phyloP scores from a whole-genome alignment of 2,329 filamentous ascomycete genomes.

The Xylaria sp. region DNA sequence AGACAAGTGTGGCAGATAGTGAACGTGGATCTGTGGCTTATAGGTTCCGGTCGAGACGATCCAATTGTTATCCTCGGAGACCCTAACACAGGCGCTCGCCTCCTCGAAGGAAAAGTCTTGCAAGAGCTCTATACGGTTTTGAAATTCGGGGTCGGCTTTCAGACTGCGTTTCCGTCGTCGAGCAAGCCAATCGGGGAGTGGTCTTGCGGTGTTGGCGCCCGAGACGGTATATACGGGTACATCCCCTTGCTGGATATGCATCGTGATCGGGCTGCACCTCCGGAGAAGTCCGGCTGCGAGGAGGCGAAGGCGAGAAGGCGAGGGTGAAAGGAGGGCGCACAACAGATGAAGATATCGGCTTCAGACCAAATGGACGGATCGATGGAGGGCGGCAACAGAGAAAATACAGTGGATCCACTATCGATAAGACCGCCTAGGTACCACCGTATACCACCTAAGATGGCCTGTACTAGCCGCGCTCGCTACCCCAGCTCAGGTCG shows the following conservation, averaged over 20 bases:
- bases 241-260: conserved; percentile 83
- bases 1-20: conserved; percentile 89
- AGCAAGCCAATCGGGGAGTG: conserved; percentile 91
- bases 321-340: background rate
- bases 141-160: conserved; percentile 91
- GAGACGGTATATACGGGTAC: conserved; percentile 95
- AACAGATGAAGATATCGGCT: too few relatives aligned
- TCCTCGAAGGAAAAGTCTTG: conserved; percentile 99
- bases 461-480: too few relatives aligned
- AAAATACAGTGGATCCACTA: conserved; percentile 27
- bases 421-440: conserved; percentile 16
- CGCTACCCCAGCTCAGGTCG: conserved; percentile 14
- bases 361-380: background rate
- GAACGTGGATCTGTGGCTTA: conserved; percentile 88
- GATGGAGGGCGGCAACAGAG: background rate
- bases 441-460: too few relatives aligned
- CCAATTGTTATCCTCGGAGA: conserved; percentile 94
- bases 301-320: background rate
- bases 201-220: conserved; percentile 83
- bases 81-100: conserved; percentile 85
- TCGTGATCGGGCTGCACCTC: conserved; percentile 45
- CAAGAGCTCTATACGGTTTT: conserved; percentile 89
- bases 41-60: conserved; percentile 88
- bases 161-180: conserved; percentile 86
- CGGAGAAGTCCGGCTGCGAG: conserved; percentile 5